Evolutionary conservation across 768 basidiomycete species (phyloP), one percentile per base, ranked within the genome.

Genomic region (Trametes coccinea): DNA sequence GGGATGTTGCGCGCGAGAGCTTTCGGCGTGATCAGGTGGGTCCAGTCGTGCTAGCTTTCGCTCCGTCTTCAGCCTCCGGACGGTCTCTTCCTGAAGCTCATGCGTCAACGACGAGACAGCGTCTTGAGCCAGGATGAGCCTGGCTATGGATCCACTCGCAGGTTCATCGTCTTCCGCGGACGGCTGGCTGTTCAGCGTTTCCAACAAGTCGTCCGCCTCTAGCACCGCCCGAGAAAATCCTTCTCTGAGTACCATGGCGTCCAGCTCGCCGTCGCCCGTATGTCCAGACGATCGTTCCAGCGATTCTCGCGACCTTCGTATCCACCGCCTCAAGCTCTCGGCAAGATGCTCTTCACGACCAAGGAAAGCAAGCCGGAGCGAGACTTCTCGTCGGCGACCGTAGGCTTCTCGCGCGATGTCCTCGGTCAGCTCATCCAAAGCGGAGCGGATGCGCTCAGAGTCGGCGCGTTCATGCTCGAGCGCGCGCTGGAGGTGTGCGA

Each of bases 311-410:
- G 80, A 79, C 10, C 80, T 75, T 50, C 81, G 74, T 6, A 84
- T 74, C 86, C 85, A 89, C 48, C 82, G 75, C 51, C 80, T 73
- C 60, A 92, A 66, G 6, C 74, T 78, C 65, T 87, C 84, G 2
- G 78, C 75, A 0, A 87, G 66, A 30, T 76, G 72, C 68, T 90
- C 89, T 67, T 92, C 90, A n/a, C 89, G 75, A 0, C 79, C 79
- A 1, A 87, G 75, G 66, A 90, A 75, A 0, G 80, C 77, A 2
- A 93, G 81, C 10, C 91, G 75, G 30, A 92, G 68, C 0, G 82
- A 77, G 0, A 92, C 81, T 67, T 94, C 92, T 37, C 88, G 77
- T 27, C 92, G 76, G 16, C 92, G 81, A 2, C 90, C 91, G 60
- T 84, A 89, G 0, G 81, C 78, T 70, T 92, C 92, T 31, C 86